Evolutionary conservation across 345 rosid genomes (phyloP), one percentile per base, ranked within the genome.

Genomic region (Camelina hispida): DNA sequence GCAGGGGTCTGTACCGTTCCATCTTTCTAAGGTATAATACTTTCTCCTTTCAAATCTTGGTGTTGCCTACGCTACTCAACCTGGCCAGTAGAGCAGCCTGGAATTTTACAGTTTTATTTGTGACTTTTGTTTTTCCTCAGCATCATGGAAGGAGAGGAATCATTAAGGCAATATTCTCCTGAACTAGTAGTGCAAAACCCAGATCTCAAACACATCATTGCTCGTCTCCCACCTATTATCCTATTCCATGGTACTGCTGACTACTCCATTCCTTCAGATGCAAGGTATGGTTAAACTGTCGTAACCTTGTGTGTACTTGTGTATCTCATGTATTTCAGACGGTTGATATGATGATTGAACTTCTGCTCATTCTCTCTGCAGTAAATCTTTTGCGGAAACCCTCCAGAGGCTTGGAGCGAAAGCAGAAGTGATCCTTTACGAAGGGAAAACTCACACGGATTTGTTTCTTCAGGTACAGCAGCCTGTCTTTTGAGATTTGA

Each of bases 111-210:
- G 34, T 44, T 67, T 30, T 34, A 34, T 54, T 37, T n/a, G 53
- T 23, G 59, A 43, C 18, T 72, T 9, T 72, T 60, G 54, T 69
- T 55, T 59, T 75, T 60, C 34, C 48, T 23, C 87, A 92, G 97
- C 79, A 92, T 95, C 71, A 95, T 95, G 99, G 98, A 90, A 79
- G 98, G 98, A 70, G 98, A 95, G 73, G 85, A 88, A 73, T 92
- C 96, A 54, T 76, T 95, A 73, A 72, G 40, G 66, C 86, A 82
- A 69, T 95, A 71, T 83, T 95, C 99, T 73, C 97, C 99, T 4
- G 99, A 92, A 79, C 78, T 92, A 17, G 74, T 92, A 44, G 90
- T 87, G 37, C 93, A 76, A 81, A 91, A 88, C 66, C 88, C 89
- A 48, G 82, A 81, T 75, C 44, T 79, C 65, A 83, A 76, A 71